Conservation (phyloP, 2,329 filamentous ascomycete species). For the Thielaviopsis euricoi region DNA sequence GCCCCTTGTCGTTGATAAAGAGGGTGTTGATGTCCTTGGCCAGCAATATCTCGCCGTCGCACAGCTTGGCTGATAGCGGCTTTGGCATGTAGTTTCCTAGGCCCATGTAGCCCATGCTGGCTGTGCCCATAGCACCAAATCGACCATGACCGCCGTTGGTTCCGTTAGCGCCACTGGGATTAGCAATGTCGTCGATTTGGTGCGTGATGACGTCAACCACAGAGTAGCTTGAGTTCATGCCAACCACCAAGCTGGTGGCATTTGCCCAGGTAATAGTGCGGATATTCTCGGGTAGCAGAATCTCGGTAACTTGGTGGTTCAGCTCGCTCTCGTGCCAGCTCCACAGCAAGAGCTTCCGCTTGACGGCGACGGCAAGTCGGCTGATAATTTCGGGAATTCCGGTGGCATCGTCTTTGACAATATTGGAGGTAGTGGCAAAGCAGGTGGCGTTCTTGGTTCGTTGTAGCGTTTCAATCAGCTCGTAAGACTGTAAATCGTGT, state of each 20-base stretch:
- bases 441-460: slow-evolving; percentile 77
- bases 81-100: slow-evolving; percentile 83
- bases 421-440: slow-evolving; percentile 90
- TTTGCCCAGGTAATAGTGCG: slow-evolving; percentile 84
- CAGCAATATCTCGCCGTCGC: slow-evolving; percentile 73
- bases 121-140: slow-evolving; percentile 68
- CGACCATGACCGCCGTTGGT: slow-evolving; percentile 47
- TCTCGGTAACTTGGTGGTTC: slow-evolving; percentile 53
- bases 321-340: slow-evolving; percentile 94
- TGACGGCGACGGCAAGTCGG: slow-evolving; percentile 78
- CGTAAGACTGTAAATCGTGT: slow-evolving; percentile 74
- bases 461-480: slow-evolving; percentile 59
- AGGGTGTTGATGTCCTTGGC: slow-evolving; percentile 95
- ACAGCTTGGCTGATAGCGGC: slow-evolving; percentile 68
- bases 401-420: slow-evolving; percentile 73
- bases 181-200: slow-evolving; percentile 60
- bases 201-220: slow-evolving; percentile 70
- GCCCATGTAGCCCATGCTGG: slow-evolving; percentile 93
- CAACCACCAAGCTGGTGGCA: slow-evolving; percentile 72
- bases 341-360: slow-evolving; percentile 79
- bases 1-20: slow-evolving; percentile 74
- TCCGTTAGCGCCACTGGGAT: slow-evolving; percentile 54
- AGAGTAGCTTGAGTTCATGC: slow-evolving; percentile 81
- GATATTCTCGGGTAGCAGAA: slow-evolving; percentile 66
- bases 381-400: slow-evolving; percentile 89